Evolutionary conservation across 257 asterid genomes (phyloP), one percentile per base, ranked within the genome.

Genomic region (Scutellaria baicalensis): DNA sequence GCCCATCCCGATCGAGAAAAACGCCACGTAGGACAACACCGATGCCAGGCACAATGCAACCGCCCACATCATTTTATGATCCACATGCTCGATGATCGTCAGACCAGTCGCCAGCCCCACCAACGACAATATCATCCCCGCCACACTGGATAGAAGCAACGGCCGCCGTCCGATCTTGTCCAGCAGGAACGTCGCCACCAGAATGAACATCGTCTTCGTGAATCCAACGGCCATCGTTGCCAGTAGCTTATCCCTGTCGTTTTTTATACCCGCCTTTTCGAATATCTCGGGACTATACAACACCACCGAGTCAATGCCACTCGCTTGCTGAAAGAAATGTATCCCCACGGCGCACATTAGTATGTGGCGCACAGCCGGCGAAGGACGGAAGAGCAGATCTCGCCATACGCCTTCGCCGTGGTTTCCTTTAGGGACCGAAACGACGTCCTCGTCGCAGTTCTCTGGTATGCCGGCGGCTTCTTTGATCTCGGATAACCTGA

Each of bases 281-380:
- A 86, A 88, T 0, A 88, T 86, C 6, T 44, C 71, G 0, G 92
- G 89, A 11, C 90, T 86, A 63, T 88, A 88, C 10, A 88, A 21
- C 2, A 88, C 92, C 1, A 85, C 87, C 0, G 92, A 73, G 81
- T 88, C 95, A 2, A 88, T 88, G 3, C 92, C 95, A 35, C 85
- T 86, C 1, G 90, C 77, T 60, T 86, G 90, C 12, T 88, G 92
- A 69, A 88, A 86, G 58, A 88, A 84, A 12, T 88, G 95, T 0
- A 88, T 82, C 8, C 95, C 92, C 0, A 82, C 67, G 66, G 68
- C 90, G 54, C 85, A 74, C 27, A 88, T 6, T 33, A 88, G 72
- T 0, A 86, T 81, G 77, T 88, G 95, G 47, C 80, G 85, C 21
- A 88, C 78, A 5, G 84, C 58, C 0, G 81, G 83, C 2, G 90